These are phyloP conservation scores for Pyrenopolyporus hunteri DNA, from an alignment of 495 filamentous ascomycete species.

Conservation along the genomic window DNA sequence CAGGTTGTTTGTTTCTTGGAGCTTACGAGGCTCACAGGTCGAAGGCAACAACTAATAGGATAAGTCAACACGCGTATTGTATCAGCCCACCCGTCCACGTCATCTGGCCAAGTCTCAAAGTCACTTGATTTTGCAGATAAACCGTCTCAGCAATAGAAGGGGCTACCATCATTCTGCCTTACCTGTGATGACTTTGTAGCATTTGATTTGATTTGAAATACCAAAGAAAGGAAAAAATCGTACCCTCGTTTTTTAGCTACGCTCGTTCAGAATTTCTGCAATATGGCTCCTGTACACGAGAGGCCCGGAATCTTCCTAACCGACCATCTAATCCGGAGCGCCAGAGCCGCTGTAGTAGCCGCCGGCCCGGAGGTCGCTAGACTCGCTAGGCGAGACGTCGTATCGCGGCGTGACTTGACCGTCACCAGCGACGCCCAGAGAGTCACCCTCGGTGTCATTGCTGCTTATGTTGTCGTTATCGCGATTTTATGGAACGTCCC, in stretches of 20 bases:
- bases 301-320: slow-evolving; percentile 22
- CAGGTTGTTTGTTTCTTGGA: slow-evolving; percentile 3
- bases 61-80: background rate
- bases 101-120: slow-evolving; percentile 22
- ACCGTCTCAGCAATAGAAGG: background rate
- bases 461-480: slow-evolving; percentile 73
- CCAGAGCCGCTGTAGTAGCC: slow-evolving; percentile 34
- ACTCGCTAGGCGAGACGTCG: slow-evolving; percentile 30
- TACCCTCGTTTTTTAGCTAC: background rate
- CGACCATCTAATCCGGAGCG: slow-evolving; percentile 28
- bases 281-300: slow-evolving; percentile 33
- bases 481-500: slow-evolving; percentile 80
- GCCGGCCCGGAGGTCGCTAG: slow-evolving; percentile 40
- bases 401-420: slow-evolving; percentile 59
- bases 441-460: slow-evolving; percentile 70
- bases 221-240: background rate
- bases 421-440: slow-evolving; percentile 72
- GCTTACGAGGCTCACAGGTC: slow-evolving; percentile 4
- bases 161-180: slow-evolving; percentile 4
- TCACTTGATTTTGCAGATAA: slow-evolving; percentile 2
- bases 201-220: background rate
- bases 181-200: slow-evolving; percentile 11
- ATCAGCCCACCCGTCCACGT: slow-evolving; percentile 35
- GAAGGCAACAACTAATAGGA: slow-evolving; percentile 1
- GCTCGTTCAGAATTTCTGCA: slow-evolving; percentile 6